Conservation (phyloP, 2,329 filamentous ascomycete genomes). For the Falciphora oryzae region DNA sequence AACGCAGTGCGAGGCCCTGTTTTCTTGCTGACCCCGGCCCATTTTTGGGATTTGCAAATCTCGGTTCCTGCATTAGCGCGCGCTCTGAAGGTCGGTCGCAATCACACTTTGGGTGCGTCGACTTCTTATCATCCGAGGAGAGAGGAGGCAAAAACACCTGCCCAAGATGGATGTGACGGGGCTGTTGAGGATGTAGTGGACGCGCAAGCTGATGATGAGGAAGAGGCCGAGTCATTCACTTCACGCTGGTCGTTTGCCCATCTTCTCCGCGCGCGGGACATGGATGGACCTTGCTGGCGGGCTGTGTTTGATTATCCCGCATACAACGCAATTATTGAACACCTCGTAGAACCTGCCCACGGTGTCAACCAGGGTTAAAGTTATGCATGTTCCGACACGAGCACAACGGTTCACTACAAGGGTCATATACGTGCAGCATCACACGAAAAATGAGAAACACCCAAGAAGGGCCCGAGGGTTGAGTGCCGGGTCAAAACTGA, state of each 20-base stretch:
- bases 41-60: not conserved
- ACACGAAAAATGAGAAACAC: no score
- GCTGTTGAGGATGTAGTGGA: not conserved
- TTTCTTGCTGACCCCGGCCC: not conserved
- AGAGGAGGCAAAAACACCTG: no score
- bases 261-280: not conserved
- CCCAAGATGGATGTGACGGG: no score
- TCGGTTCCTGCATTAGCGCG: conserved; percentile 3
- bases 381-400: no score
- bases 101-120: not conserved
- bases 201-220: not conserved
- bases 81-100: not conserved
- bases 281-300: no score
- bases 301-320: no score
- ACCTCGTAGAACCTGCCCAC: no score
- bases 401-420: no score
- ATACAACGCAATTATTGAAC: no score
- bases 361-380: no score
- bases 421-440: no score
- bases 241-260: not conserved
- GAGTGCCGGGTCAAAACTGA: conserved; percentile 33
- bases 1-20: not conserved
- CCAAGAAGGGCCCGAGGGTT: not conserved
- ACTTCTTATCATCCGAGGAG: no score
- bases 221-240: not conserved